Evolutionary conservation across 139 green algal genomes (phyloP).

Genomic region (Coelastrella sp.): DNA sequence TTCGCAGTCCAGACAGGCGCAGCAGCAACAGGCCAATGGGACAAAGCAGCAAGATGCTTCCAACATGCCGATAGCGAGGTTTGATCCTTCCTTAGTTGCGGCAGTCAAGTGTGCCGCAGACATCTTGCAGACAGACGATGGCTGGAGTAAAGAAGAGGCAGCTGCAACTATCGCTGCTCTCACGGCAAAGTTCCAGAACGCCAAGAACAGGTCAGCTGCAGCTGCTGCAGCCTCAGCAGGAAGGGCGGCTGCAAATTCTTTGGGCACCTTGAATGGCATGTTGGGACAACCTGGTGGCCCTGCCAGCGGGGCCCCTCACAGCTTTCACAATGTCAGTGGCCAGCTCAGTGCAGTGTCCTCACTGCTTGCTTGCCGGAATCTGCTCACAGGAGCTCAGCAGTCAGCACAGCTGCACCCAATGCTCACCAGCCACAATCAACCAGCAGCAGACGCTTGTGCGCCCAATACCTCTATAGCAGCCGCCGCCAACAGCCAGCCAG

Average conservation of each 20-base stretch:
- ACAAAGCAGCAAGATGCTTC: not conserved
- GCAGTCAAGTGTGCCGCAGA: conserved; percentile 36
- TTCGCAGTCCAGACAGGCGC: too few relatives aligned
- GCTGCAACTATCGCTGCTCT: conserved; percentile 39
- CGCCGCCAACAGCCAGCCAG: too few relatives aligned
- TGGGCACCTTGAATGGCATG: not conserved
- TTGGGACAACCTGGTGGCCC: not conserved
- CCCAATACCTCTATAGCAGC: not conserved
- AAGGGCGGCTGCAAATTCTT: not conserved
- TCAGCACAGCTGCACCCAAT: not conserved
- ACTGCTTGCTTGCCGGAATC: not conserved
- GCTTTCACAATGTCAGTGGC: not conserved
- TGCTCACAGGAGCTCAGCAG: not conserved
- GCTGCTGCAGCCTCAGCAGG: conserved; percentile 12
- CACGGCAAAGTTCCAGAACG: conserved; percentile 8
- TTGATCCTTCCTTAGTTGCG: conserved; percentile 32
- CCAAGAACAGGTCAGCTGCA: conserved; percentile 18
- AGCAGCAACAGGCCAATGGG: not conserved
- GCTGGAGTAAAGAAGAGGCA: conserved; percentile 41
- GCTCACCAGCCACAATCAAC: not conserved
- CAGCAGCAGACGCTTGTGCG: not conserved
- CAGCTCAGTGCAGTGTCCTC: not conserved
- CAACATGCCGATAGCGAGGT: conserved; percentile 26
- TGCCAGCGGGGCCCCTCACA: not conserved
- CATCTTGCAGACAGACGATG: conserved; percentile 38